Evolutionary conservation across 1,139 yeast genomes (phyloP).

Genomic region (Magnusiomyces suaveolens): DNA sequence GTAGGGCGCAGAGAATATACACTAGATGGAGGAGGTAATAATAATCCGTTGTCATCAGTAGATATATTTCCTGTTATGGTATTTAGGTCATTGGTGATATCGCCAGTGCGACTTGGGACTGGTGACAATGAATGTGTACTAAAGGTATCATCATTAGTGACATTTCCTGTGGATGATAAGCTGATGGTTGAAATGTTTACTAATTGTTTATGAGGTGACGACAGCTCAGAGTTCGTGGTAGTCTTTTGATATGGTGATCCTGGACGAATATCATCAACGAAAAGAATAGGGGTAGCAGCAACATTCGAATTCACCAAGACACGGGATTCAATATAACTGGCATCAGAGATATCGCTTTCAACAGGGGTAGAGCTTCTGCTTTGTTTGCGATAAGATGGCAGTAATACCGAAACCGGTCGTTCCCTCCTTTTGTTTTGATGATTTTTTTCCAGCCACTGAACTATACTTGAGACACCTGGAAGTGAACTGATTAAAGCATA

Average conservation of each 20-base stretch:
- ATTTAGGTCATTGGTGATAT: not conserved
- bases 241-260: not conserved
- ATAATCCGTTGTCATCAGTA: not conserved
- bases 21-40: not conserved
- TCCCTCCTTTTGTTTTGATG: not conserved
- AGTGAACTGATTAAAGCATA: not conserved
- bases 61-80: not conserved
- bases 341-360: not conserved
- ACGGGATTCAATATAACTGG: not conserved
- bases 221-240: not conserved
- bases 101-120: not conserved
- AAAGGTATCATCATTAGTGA: not conserved
- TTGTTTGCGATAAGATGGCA: not conserved
- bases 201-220: slow-evolving; percentile 1
- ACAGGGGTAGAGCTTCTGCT: not conserved
- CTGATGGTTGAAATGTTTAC: slow-evolving; percentile 1
- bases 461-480: not conserved
- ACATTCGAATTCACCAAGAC: not conserved
- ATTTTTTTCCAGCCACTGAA: not conserved
- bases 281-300: not conserved
- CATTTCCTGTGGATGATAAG: not conserved
- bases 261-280: not conserved
- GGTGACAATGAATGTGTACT: not conserved
- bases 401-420: not conserved
- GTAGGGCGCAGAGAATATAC: not conserved